A percentile compares a stretch with the other conserved stretches of the same genome.
Evolutionary conservation across 2,329 filamentous ascomycete genomes (phyloP).

Genomic region (Cadophora sp.): DNA sequence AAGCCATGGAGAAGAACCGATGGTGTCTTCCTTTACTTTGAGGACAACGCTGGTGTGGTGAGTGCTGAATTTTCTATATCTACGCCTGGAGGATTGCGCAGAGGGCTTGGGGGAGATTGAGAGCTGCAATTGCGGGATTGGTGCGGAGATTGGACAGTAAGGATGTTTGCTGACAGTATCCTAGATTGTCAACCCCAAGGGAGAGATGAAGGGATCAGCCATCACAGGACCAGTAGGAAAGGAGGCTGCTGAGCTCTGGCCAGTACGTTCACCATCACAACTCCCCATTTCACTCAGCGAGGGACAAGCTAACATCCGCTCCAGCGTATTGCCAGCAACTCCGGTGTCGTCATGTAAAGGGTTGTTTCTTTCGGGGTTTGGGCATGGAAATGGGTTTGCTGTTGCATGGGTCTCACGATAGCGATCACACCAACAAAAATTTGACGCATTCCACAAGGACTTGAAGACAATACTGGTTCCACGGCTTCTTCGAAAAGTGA

Average conservation of each 20-base stretch:
- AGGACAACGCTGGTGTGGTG: constrained; percentile 99
- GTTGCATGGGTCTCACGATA: constrained; percentile 33
- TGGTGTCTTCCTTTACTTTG: constrained; percentile 99
- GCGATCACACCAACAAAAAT: constrained; percentile 31
- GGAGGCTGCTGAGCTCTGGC: constrained; percentile 99
- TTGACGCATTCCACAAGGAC: constrained; percentile 28
- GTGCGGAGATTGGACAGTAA: neutral
- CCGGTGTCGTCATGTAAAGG: constrained; percentile 98
- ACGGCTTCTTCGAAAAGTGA: neutral
- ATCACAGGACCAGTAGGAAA: constrained; percentile 99
- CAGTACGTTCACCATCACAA: constrained; percentile 65
- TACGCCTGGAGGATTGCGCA: neutral
- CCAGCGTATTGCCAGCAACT: constrained; percentile 99
- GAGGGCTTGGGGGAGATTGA: neutral
- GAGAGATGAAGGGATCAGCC: constrained; percentile 99
- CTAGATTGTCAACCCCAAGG: constrained; percentile 99
- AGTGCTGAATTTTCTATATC: constrained; percentile 52
- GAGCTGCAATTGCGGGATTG: neutral
- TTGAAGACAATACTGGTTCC: neutral
- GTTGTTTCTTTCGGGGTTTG: constrained; percentile 43
- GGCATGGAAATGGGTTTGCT: constrained; percentile 37
- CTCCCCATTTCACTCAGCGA: constrained; percentile 38
- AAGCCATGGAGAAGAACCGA: constrained; percentile 99
- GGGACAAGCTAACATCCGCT: constrained; percentile 31
- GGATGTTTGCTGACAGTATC: constrained; percentile 48